A percentile compares a stretch with the other conserved stretches of the same genome.
Evolutionary conservation across 2,329 filamentous ascomycete species (phyloP).

Genomic region (Periconia macrospinosa): DNA sequence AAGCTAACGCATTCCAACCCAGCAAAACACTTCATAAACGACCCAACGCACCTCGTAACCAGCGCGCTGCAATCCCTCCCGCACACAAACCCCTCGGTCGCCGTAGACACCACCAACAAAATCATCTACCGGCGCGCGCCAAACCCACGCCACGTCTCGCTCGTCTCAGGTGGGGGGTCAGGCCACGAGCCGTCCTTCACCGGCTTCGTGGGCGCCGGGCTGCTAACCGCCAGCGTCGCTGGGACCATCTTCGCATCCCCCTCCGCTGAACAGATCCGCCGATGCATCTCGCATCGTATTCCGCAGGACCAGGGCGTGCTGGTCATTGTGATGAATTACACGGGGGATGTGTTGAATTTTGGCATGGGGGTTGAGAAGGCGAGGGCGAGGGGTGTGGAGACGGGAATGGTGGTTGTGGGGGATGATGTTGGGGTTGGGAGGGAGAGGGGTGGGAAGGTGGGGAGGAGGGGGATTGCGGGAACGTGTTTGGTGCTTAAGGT

Average conservation of each 20-base stretch:
- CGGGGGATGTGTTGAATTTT: conserved; percentile 77
- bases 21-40: conserved; percentile 86
- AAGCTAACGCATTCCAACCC: not conserved
- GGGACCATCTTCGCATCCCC: conserved; percentile 87
- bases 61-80: conserved; percentile 76
- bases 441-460: conserved; percentile 83
- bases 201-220: conserved; percentile 78
- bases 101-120: conserved; percentile 78
- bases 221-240: conserved; percentile 79
- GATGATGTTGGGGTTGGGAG: conserved; percentile 91
- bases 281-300: conserved; percentile 73
- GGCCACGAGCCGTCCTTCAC: conserved; percentile 90
- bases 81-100: conserved; percentile 79
- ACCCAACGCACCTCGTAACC: conserved; percentile 76
- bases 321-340: conserved; percentile 96
- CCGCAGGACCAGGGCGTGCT: conserved; percentile 73
- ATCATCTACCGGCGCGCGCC: conserved; percentile 49
- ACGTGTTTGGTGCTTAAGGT: conserved; percentile 93
- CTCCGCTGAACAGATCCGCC: conserved; percentile 78
- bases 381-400: conserved; percentile 72
- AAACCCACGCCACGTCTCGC: conserved; percentile 63
- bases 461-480: conserved; percentile 85
- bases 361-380: conserved; percentile 93
- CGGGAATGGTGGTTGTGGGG: conserved; percentile 88
- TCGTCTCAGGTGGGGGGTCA: conserved; percentile 85